Percentiles rank a stretch among this genome's conserved stretches.
These are phyloP conservation scores for Naganishia vaughanmartiniae DNA, from an alignment of 768 basidiomycete species.

Conservation along the genomic window DNA sequence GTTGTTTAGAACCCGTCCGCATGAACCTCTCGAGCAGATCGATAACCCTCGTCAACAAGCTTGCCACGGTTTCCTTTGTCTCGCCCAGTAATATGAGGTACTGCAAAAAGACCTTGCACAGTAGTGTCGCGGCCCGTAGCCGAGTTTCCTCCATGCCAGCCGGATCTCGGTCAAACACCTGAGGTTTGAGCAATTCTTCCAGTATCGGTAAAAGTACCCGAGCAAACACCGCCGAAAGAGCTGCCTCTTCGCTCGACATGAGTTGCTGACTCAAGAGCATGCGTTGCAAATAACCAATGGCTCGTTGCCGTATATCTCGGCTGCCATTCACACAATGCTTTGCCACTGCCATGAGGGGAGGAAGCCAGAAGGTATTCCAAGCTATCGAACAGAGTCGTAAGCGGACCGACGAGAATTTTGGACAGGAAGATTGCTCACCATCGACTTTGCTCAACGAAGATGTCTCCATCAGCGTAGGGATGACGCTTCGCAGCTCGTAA, in stretches of 20 bases:
- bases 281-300: constrained; percentile 78
- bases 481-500: constrained; percentile 66
- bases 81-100: constrained; percentile 73
- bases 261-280: constrained; percentile 75
- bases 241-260: constrained; percentile 58
- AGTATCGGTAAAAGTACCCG: constrained; percentile 84
- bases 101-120: constrained; percentile 95
- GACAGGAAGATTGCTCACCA: constrained; percentile 45
- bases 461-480: constrained; percentile 62
- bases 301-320: constrained; percentile 76
- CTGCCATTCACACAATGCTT: constrained; percentile 79
- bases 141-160: constrained; percentile 88
- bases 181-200: constrained; percentile 83
- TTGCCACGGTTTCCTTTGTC: constrained; percentile 59
- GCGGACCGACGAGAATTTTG: not conserved
- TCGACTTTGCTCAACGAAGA: constrained; percentile 41
- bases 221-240: constrained; percentile 82
- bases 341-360: constrained; percentile 68
- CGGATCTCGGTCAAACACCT: constrained; percentile 73
- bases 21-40: constrained; percentile 86
- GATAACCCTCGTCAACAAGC: constrained; percentile 83
- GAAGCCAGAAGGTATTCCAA: constrained; percentile 75
- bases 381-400: constrained; percentile 53
- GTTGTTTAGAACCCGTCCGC: constrained; percentile 73
- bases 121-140: constrained; percentile 76